A percentile compares a stretch with the other conserved stretches of the same genome.
Conservation (phyloP, 164 flowering plant genomes). For the Tetrastigma voinierianum region DNA sequence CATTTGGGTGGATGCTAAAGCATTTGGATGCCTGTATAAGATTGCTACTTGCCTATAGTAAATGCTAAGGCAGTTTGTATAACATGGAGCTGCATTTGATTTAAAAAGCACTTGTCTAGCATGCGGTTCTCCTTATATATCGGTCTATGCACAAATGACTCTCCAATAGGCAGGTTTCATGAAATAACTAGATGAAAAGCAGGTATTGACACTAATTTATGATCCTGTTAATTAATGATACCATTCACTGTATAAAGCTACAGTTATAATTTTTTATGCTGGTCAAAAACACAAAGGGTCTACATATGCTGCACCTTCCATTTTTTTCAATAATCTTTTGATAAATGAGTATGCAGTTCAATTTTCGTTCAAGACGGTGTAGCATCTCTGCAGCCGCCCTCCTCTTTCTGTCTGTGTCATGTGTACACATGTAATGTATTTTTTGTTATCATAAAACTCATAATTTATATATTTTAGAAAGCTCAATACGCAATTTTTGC, state of each 20-base stretch:
- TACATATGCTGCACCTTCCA: not conserved
- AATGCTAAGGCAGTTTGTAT: not conserved
- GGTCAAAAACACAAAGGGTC: not conserved
- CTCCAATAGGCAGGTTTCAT: not conserved
- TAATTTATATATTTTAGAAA: constrained; percentile 47
- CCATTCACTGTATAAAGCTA: not conserved
- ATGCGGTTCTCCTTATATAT: not conserved
- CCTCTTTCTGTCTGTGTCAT: not conserved
- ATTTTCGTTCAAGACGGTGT: too few species aligned
- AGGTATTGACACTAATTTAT: not conserved
- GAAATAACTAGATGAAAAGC: not conserved
- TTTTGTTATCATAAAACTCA: not conserved
- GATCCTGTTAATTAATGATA: not conserved
- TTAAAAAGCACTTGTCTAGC: not conserved
- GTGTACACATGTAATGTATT: not conserved
- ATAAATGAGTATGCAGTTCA: too few species aligned
- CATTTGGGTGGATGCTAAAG: too few species aligned
- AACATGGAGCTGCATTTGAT: not conserved
- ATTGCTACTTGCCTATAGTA: too few species aligned
- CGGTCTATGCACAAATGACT: not conserved
- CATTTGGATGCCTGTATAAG: too few species aligned
- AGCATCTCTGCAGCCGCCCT: not conserved
- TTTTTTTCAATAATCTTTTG: too few species aligned
- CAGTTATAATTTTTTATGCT: not conserved
- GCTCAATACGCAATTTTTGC: constrained; percentile 81